These are phyloP conservation scores for Fusarium torreyae DNA, from an alignment of 2,329 filamentous ascomycete species.

Conservation along the genomic window DNA sequence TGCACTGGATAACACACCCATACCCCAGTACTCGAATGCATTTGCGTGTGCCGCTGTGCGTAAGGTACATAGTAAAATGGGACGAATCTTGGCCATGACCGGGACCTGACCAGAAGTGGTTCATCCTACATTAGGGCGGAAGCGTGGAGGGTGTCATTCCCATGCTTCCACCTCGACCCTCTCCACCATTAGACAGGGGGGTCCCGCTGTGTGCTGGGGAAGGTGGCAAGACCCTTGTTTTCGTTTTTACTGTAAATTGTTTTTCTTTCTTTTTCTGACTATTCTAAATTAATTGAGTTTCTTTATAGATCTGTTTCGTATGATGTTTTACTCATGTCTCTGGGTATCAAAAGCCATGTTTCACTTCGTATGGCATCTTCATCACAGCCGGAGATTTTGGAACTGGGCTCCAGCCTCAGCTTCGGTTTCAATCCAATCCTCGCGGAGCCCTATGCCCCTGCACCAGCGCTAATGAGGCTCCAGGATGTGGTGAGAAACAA, in stretches of 20 bases:
- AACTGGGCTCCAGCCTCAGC: slow-evolving; percentile 5
- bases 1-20: slow-evolving; percentile 25
- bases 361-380: slow-evolving; percentile 1
- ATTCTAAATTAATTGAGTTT: slow-evolving; percentile 3
- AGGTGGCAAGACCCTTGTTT: slow-evolving; percentile 46
- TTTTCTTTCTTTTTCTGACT: slow-evolving; percentile 3
- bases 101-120: slow-evolving; percentile 52
- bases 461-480: slow-evolving; percentile 33
- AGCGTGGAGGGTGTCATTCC: slow-evolving; percentile 52
- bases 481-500: slow-evolving; percentile 42
- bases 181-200: slow-evolving; percentile 46
- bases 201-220: slow-evolving; percentile 41
- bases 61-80: slow-evolving; percentile 46
- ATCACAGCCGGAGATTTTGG: not conserved
- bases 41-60: slow-evolving; percentile 23
- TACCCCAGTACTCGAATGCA: slow-evolving; percentile 36
- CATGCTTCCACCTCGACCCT: slow-evolving; percentile 44
- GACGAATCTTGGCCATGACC: slow-evolving; percentile 49
- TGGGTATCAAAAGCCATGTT: slow-evolving; percentile 18
- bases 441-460: slow-evolving; percentile 25
- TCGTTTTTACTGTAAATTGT: slow-evolving; percentile 8
- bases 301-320: slow-evolving; percentile 3
- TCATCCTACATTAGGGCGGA: slow-evolving; percentile 54
- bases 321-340: slow-evolving; percentile 11
- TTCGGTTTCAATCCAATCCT: slow-evolving; percentile 38